phyloP scores from a whole-genome alignment of 2,329 filamentous ascomycete genomes.

The Penicillium hordei region DNA sequence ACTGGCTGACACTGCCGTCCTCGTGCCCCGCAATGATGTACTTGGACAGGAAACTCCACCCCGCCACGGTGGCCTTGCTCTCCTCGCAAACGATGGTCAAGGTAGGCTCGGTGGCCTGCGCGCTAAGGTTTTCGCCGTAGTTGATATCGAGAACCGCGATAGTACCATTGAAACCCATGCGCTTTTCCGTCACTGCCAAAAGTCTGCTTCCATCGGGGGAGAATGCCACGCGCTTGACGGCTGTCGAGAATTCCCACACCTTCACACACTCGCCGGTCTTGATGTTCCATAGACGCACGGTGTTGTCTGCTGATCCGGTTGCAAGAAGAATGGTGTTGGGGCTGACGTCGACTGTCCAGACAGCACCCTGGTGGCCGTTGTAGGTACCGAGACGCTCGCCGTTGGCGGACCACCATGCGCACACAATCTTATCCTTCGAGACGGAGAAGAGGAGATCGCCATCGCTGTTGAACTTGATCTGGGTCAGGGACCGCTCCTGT shows the following conservation, averaged over 20 bases:
- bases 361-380: slow-evolving; percentile 92
- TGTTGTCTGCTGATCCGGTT: slow-evolving; percentile 96
- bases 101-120: slow-evolving; percentile 79
- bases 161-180: slow-evolving; percentile 91
- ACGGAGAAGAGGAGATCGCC: slow-evolving; percentile 96
- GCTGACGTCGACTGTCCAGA: slow-evolving; percentile 98
- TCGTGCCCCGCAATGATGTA: slow-evolving; percentile 98
- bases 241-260: slow-evolving; percentile 96
- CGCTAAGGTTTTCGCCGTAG: slow-evolving; percentile 70
- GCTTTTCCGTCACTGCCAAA: slow-evolving; percentile 95
- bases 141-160: slow-evolving; percentile 91
- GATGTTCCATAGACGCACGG: slow-evolving; percentile 94
- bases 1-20: slow-evolving; percentile 87
- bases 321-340: slow-evolving; percentile 88
- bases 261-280: slow-evolving; percentile 90
- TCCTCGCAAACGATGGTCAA: slow-evolving; percentile 90
- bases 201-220: slow-evolving; percentile 88
- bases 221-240: slow-evolving; percentile 98
- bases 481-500: slow-evolving; percentile 86
- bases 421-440: slow-evolving; percentile 93
- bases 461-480: slow-evolving; percentile 94
- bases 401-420: slow-evolving; percentile 96
- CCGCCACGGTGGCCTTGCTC: slow-evolving; percentile 95
- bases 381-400: slow-evolving; percentile 97
- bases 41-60: slow-evolving; percentile 90